Conservation (phyloP, 2,329 filamentous ascomycete species). For the Biscogniauxia mediterranea region DNA sequence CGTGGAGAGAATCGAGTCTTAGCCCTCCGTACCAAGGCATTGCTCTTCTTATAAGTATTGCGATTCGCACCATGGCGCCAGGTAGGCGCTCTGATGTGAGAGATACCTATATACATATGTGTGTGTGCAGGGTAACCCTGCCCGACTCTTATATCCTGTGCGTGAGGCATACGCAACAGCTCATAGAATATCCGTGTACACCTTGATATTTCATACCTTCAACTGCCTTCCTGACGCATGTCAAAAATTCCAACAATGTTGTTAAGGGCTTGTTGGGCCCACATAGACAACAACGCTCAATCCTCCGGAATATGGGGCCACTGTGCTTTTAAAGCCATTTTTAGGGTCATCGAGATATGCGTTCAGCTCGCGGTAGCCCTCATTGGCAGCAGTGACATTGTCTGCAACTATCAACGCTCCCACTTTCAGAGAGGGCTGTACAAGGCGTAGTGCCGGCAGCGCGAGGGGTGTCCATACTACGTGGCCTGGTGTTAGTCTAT, state of each 20-base stretch:
- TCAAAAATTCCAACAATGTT: neutral
- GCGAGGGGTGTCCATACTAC: conserved; percentile 56
- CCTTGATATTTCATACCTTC: no score
- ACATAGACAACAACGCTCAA: conserved; percentile 30
- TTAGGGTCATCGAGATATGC: conserved; percentile 42
- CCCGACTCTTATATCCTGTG: no score
- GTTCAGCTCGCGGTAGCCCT: conserved; percentile 47
- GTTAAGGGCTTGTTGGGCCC: neutral
- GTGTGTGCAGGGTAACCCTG: no score
- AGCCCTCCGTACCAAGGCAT: no score
- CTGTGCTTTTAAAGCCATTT: conserved; percentile 50
- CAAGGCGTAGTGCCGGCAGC: conserved; percentile 48
- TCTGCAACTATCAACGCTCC: conserved; percentile 51
- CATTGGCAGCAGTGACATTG: conserved; percentile 41
- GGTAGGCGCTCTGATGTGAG: no score
- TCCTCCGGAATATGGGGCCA: conserved; percentile 47
- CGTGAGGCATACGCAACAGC: no score
- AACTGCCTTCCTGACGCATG: no score
- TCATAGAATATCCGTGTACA: no score
- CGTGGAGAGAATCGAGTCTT: no score
- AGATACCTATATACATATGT: no score
- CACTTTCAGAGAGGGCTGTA: conserved; percentile 42
- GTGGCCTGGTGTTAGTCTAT: neutral
- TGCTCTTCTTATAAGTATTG: no score
- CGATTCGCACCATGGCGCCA: no score